Evolutionary conservation across 495 filamentous ascomycete species (phyloP).

Genomic region (Penicillium riverlandense): DNA sequence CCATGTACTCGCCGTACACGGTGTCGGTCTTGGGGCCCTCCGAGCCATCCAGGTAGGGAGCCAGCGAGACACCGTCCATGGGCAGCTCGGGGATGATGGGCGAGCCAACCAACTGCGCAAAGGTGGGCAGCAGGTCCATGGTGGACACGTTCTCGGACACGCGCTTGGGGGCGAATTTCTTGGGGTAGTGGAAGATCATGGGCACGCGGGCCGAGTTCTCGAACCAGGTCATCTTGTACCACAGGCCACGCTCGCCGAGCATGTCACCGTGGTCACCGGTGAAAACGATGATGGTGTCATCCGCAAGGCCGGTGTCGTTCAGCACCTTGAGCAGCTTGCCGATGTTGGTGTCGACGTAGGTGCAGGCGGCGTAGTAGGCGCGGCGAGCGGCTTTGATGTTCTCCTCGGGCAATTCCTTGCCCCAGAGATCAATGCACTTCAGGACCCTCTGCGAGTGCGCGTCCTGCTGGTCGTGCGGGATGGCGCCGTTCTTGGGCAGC

Average conservation of each 20-base stretch:
- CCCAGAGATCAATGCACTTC: conserved; percentile 73
- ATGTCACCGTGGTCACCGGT: conserved; percentile 89
- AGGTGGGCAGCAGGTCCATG: conserved; percentile 76
- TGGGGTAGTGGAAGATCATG: conserved; percentile 66
- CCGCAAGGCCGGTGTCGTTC: conserved; percentile 64
- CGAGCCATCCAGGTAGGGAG: conserved; percentile 60
- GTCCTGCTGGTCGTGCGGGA: conserved; percentile 73
- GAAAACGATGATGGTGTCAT: conserved; percentile 82
- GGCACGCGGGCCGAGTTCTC: conserved; percentile 80
- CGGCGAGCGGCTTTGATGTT: conserved; percentile 71
- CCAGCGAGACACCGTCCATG: conserved; percentile 68
- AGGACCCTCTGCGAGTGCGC: conserved; percentile 73
- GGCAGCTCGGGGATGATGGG: conserved; percentile 55
- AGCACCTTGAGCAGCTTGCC: conserved; percentile 68
- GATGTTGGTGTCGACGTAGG: conserved; percentile 82
- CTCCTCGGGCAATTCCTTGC: conserved; percentile 68
- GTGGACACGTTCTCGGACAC: conserved; percentile 76
- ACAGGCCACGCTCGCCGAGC: conserved; percentile 81
- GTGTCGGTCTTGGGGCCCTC: conserved; percentile 54
- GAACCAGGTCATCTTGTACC: conserved; percentile 95
- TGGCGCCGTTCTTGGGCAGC: conserved; percentile 59
- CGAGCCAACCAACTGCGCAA: conserved; percentile 70
- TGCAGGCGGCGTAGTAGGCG: conserved; percentile 83
- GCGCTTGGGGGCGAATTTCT: conserved; percentile 56
- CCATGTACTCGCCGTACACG: conserved; percentile 83